Percentiles rank a stretch among this genome's conserved stretches.
These are phyloP conservation scores for Salisapilia sapeloensis DNA, from an alignment of 352 stramenopile genomes.

Conservation along the genomic window DNA sequence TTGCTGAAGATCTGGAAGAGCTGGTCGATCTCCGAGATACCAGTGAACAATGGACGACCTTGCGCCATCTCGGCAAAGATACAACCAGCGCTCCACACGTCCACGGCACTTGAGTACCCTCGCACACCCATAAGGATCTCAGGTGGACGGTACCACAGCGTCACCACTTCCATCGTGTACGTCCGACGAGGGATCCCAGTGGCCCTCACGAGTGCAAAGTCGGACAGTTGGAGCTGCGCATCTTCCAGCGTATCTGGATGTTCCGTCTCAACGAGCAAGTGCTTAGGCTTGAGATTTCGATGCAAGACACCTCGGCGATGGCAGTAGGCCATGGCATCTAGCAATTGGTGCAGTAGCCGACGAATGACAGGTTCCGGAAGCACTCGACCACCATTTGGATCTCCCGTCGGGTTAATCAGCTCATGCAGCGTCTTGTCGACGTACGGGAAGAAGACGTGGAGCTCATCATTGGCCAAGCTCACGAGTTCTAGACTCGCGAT, in stretches of 20 bases:
- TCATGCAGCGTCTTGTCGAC: constrained; percentile 84
- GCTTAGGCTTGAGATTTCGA: constrained; percentile 83
- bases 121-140: constrained; percentile 82
- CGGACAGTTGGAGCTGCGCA: constrained; percentile 62
- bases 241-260: constrained; percentile 40
- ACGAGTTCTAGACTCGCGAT: constrained; percentile 81
- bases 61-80: constrained; percentile 97
- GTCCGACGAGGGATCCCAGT: constrained; percentile 74
- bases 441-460: constrained; percentile 84
- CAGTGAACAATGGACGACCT: constrained; percentile 63
- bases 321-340: constrained; percentile 81
- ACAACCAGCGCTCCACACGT: constrained; percentile 92
- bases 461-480: constrained; percentile 67
- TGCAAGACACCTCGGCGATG: constrained; percentile 78
- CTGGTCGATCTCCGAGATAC: constrained; percentile 71
- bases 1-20: constrained; percentile 83
- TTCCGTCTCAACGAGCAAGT: constrained; percentile 70
- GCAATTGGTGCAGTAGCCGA: constrained; percentile 67
- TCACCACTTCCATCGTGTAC: constrained; percentile 86
- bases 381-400: constrained; percentile 57
- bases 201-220: constrained; percentile 80
- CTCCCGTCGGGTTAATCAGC: constrained; percentile 80
- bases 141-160: constrained; percentile 81
- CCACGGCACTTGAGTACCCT: constrained; percentile 72
- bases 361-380: constrained; percentile 62